These are phyloP conservation scores for Pseudoneurospora amorphoporcata DNA, from an alignment of 495 filamentous ascomycete genomes.

Conservation along the genomic window DNA sequence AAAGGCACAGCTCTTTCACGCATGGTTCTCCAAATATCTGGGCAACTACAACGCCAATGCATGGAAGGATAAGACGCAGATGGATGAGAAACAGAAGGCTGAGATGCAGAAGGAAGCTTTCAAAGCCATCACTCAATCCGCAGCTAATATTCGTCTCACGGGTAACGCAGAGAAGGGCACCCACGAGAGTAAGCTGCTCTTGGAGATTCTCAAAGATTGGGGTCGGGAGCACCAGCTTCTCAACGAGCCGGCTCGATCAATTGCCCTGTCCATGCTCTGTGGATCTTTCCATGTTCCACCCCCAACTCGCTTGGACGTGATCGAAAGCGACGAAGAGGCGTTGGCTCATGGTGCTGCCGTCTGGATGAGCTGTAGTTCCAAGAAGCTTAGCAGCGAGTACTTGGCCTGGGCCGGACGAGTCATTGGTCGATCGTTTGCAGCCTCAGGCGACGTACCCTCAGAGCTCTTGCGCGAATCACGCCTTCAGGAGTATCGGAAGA, in stretches of 20 bases:
- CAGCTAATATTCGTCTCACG: slow-evolving; percentile 44
- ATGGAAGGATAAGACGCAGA: slow-evolving; percentile 35
- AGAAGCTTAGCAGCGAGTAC: slow-evolving; percentile 54
- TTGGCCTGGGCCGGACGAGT: slow-evolving; percentile 75
- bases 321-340: slow-evolving; percentile 52
- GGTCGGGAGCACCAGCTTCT: slow-evolving; percentile 49
- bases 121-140: slow-evolving; percentile 50
- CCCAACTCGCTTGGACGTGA: slow-evolving; percentile 47
- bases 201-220: slow-evolving; percentile 66
- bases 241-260: slow-evolving; percentile 53
- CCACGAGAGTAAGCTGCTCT: slow-evolving; percentile 61
- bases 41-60: slow-evolving; percentile 41
- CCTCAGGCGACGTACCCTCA: slow-evolving; percentile 53
- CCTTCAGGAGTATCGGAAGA: slow-evolving; percentile 37
- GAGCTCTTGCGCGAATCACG: slow-evolving; percentile 49
- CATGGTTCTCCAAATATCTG: slow-evolving; percentile 60
- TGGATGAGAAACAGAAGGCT: slow-evolving; percentile 17
- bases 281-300: slow-evolving; percentile 52
- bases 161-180: slow-evolving; percentile 51
- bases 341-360: slow-evolving; percentile 50
- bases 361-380: slow-evolving; percentile 60
- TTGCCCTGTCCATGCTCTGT: slow-evolving; percentile 65
- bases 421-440: slow-evolving; percentile 73
- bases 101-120: slow-evolving; percentile 45
- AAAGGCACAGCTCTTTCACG: slow-evolving; percentile 55